Conservation (phyloP, 75 land plant genomes). For the Pseudotsuga menziesii region DNA sequence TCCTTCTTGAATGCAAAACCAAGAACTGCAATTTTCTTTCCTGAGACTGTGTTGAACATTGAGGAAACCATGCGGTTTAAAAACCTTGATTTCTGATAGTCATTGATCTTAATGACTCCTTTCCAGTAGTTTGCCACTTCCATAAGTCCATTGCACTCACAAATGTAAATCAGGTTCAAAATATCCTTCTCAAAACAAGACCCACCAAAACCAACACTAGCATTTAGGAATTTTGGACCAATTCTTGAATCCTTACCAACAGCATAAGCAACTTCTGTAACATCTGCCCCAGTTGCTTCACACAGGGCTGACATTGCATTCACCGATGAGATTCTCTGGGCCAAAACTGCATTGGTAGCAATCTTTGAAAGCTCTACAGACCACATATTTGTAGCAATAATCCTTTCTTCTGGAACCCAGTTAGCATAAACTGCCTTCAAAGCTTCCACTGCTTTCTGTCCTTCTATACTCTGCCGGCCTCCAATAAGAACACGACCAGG, state of each 20-base stretch:
- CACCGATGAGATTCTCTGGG: conserved; percentile 72
- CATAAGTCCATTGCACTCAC: conserved; percentile 76
- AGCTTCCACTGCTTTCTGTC: conserved; percentile 62
- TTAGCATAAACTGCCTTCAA: conserved; percentile 73
- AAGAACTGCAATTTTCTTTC: conserved; percentile 72
- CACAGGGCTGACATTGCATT: conserved; percentile 81
- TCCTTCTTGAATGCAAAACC: conserved; percentile 91
- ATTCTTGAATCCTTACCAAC: conserved; percentile 73
- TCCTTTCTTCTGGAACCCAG: conserved; percentile 78
- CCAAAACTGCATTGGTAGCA: conserved; percentile 82
- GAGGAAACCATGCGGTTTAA: conserved; percentile 81
- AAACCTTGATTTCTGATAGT: conserved; percentile 81
- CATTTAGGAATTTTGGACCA: conserved; percentile 73
- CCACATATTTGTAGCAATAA: conserved; percentile 72
- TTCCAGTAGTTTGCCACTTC: conserved; percentile 84
- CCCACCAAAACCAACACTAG: conserved; percentile 89
- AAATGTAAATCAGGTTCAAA: conserved; percentile 75
- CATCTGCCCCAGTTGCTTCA: conserved; percentile 75
- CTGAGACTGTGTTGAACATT: conserved; percentile 88
- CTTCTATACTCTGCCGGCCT: conserved; percentile 69
- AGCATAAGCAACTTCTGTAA: conserved; percentile 72
- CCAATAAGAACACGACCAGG: conserved; percentile 81
- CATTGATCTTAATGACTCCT: conserved; percentile 80
- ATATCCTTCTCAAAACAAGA: conserved; percentile 92
- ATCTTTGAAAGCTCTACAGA: conserved; percentile 85